These are phyloP conservation scores for Taiwanofungus camphoratus DNA, from an alignment of 1,284 basidiomycete genomes.

Conservation along the genomic window DNA sequence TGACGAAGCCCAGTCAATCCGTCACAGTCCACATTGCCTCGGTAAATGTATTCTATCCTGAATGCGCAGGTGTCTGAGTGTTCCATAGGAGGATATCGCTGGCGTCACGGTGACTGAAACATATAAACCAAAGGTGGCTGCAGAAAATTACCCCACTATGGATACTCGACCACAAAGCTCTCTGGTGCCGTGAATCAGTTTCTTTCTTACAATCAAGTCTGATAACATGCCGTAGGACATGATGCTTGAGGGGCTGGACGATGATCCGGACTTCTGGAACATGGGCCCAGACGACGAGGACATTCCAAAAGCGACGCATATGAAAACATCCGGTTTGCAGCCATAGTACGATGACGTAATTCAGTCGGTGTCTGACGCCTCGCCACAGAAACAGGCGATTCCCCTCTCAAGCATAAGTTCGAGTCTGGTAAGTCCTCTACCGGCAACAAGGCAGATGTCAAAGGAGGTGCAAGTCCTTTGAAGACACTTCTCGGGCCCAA, in stretches of 20 bases:
- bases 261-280: conserved; percentile 63
- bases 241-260: conserved; percentile 58
- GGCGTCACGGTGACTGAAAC: conserved; percentile 47
- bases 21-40: conserved; percentile 58
- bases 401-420: background rate
- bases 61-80: conserved; percentile 1
- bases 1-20: conserved; percentile 73
- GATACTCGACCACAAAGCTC: conserved; percentile 65
- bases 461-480: background rate
- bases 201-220: background rate
- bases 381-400: background rate
- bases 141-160: conserved; percentile 54
- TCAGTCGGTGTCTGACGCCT: background rate
- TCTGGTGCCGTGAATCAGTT: conserved; percentile 32
- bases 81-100: conserved; percentile 57
- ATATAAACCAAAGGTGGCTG: conserved; percentile 52
- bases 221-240: conserved; percentile 39
- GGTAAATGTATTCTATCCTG: conserved; percentile 32
- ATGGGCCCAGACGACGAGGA: conserved; percentile 39
- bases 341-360: background rate
- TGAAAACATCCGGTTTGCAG: no score
- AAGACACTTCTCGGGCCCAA: conserved; percentile 7
- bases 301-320: conserved; percentile 27
- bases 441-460: background rate
- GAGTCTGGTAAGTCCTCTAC: background rate